phyloP scores from a whole-genome alignment of 169 alveolate genomes.

The Eimeria tenella region DNA sequence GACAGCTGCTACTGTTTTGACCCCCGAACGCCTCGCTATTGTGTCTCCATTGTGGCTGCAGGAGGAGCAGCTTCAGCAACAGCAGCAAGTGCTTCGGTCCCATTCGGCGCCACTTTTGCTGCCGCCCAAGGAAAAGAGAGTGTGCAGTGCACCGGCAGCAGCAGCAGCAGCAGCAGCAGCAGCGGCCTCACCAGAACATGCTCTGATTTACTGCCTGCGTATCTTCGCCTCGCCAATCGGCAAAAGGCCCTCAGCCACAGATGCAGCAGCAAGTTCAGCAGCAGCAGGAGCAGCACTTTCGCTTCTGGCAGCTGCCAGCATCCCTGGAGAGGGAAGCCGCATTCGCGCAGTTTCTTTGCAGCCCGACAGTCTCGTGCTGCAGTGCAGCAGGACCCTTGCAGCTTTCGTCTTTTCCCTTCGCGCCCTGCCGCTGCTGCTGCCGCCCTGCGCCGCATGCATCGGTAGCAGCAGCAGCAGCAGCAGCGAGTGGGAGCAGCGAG shows the following conservation, averaged over 20 bases:
- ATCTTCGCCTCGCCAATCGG: background rate
- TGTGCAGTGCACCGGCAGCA: constrained; percentile 18
- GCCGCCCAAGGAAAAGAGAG: background rate
- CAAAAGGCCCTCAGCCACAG: background rate
- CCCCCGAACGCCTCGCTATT: constrained; percentile 17
- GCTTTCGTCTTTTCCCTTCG: constrained; percentile 31
- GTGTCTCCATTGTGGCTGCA: constrained; percentile 62
- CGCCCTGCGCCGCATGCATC: constrained; percentile 8
- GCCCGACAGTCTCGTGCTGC: constrained; percentile 48
- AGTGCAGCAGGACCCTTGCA: constrained; percentile 36
- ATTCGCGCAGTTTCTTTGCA: constrained; percentile 27
- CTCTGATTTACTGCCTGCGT: constrained; percentile 38
- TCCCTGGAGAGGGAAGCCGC: constrained; percentile 3
- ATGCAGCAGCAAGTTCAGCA: background rate
- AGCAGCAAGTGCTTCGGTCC: background rate
- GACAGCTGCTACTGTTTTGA: constrained; percentile 51
- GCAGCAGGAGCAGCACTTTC: constrained; percentile 42
- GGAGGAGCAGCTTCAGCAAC: constrained; percentile 64
- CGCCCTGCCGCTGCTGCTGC: constrained; percentile 67
- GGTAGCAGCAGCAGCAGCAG: constrained; percentile 42
- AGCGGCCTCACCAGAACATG: constrained; percentile 8
- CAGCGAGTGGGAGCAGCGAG: constrained; percentile 22
- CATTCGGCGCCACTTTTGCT: background rate
- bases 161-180: constrained; percentile 20
- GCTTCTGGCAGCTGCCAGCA: constrained; percentile 59